Evolutionary conservation across 2,329 filamentous ascomycete species (phyloP), one percentile per base, ranked within the genome.

Genomic region (Aureobasidium lini): DNA sequence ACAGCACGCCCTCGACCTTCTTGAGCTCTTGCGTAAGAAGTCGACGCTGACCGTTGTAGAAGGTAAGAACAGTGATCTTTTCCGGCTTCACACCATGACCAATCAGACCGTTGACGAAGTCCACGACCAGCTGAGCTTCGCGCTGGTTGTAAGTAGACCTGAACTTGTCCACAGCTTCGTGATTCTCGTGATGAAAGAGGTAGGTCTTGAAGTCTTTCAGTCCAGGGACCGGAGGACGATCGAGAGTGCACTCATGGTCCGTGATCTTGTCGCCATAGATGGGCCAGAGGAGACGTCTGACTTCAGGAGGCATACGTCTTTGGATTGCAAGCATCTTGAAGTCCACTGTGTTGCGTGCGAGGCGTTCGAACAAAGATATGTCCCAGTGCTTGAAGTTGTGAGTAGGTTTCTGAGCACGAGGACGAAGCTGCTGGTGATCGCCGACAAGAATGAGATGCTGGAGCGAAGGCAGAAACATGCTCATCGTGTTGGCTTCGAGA

Each of bases 1-100:
- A 11, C 3, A 53, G 13, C 7, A 18, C 6, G 9, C 47, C 40
- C 8, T 36, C 13, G 3, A 39, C 32, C 34, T 40, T 34, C 10
- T 73, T 71, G 3, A 86, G 70, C 6, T 74, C 70, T 13, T 75
- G 76, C 0, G 84, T 66, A 2, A 96, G 78, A 2, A 79, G 73
- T 64, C 87, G 87, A 46, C 86, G 80, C 68, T 96, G 92, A 0
- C 89, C 91, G 44, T 89, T 90, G 76, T 96, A 96, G 68, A 94
- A 96, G 0, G 90, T 93, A 52, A 96, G 72, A 3, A 96, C 76
- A 0, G 90, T 95, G 59, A 96, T 91, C 6, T 86, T 77, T 0
- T 74, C 69, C 0, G 81, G 69, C 0, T 74, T 65, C 1, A 86
- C 74, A 0, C 86, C 86, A 62, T 92, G 93, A 61, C 84, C 74